Evolutionary conservation across 768 basidiomycete genomes (phyloP).

Genomic region (Dentipellis fragilis): DNA sequence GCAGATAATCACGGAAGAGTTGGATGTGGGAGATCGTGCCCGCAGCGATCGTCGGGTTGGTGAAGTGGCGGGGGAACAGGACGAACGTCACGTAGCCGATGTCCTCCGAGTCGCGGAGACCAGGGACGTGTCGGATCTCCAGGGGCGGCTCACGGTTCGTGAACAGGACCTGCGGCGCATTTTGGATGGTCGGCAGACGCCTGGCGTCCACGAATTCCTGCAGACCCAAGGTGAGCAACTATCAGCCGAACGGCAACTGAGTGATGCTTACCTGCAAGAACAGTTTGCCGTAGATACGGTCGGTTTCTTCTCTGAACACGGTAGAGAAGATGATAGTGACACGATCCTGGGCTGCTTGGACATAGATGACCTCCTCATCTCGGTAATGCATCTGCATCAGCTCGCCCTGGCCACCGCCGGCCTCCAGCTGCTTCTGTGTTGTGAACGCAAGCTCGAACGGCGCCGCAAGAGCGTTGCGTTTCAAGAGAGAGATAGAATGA

Average conservation of each 20-base stretch:
- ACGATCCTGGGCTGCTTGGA: constrained; percentile 87
- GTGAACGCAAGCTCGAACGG: constrained; percentile 88
- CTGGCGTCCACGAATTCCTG: constrained; percentile 99
- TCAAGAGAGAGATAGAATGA: constrained; percentile 72
- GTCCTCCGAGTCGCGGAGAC: constrained; percentile 57
- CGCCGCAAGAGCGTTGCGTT: constrained; percentile 89
- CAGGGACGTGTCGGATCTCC: constrained; percentile 85
- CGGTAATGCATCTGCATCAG: constrained; percentile 92
- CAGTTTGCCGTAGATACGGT: constrained; percentile 94
- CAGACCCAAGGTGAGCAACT: not conserved
- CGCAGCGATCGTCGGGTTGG: constrained; percentile 53
- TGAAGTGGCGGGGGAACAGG: constrained; percentile 93
- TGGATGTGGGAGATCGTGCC: constrained; percentile 91
- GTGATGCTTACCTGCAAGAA: constrained; percentile 71
- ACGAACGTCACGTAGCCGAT: constrained; percentile 39
- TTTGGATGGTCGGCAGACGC: constrained; percentile 84
- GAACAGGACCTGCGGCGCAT: constrained; percentile 94
- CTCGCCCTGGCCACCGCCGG: constrained; percentile 60
- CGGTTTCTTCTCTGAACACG: constrained; percentile 93
- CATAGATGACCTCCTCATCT: constrained; percentile 94
- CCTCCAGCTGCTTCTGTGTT: constrained; percentile 76
- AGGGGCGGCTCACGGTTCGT: constrained; percentile 91
- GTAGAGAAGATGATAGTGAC: constrained; percentile 98
- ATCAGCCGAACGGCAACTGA: no score
- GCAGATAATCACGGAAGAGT: constrained; percentile 96